Evolutionary conservation across 805 yeast species (phyloP), one percentile per base, ranked within the genome.

Genomic region (Saturnispora halmiae): DNA sequence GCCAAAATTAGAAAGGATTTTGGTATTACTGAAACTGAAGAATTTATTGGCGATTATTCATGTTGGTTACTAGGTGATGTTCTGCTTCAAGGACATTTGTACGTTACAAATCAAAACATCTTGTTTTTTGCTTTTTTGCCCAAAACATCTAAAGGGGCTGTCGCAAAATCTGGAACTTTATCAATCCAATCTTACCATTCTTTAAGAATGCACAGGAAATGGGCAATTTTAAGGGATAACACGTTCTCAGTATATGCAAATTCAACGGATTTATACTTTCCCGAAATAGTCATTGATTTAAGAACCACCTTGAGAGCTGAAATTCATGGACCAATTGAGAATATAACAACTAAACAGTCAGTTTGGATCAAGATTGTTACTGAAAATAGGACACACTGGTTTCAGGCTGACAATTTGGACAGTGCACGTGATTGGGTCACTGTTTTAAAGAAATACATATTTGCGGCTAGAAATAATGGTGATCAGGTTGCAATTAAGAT

Each of bases 41-140:
- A 59, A n/a, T 68, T 79, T 45, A 50, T 71, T 25, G 72, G 69
- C n/a, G 82, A 78, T 46, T 81, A 69, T 51, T 70, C 80, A 3
- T 77, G 87, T 24, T 88, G 95, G 95, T 64, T 88, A 28, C 65
- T 86, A 43, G 73, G 78, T 45, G 94, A 84, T 51, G 92, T 88
- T 0, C 63, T 90, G 21, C 62, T 87, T 20, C 96, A 86, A 58
- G 97, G 97, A 2, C 88, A 82, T 51, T 58, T 87, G 14, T 82
- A 82, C 50, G 58, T 90, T 20, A 87, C 96, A 1, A 59, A 66
- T 32, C 63, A 69, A 13, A 73, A 74, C 46, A 55, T 88, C 5
- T 61, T 85, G 33, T 90, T 84, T 54, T 81, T 81, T 61, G 92
- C 96, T 0, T 77, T 75, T 49, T 58, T 90, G 8, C 95, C 96